Evolutionary conservation across 73 alveolate genomes (phyloP).

Genomic region (Symbiodinium pilosum): DNA sequence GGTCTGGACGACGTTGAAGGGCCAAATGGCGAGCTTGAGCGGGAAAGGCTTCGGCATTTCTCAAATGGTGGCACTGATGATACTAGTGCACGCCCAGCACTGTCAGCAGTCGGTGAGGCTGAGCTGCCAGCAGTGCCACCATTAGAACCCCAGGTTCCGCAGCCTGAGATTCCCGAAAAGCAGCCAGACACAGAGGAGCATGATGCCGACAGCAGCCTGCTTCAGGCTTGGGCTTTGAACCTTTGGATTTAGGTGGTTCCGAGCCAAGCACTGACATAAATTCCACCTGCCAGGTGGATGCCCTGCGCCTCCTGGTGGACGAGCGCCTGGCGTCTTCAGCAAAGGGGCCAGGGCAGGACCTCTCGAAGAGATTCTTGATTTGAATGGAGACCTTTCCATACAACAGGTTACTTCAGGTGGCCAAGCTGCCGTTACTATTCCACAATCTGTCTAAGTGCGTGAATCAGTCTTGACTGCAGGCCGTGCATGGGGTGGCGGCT

Average conservation of each 20-base stretch:
- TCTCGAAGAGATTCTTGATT: constrained; percentile 9
- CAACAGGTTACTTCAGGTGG: too few relatives aligned
- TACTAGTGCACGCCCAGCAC: neutral
- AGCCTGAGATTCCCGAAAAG: neutral
- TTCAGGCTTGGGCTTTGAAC: neutral
- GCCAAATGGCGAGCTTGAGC: neutral
- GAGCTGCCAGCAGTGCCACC: too few relatives aligned
- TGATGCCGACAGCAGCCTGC: constrained; percentile 38
- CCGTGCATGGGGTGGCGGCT: constrained; percentile 77
- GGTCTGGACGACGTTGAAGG: neutral
- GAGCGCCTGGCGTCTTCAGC: constrained; percentile 21
- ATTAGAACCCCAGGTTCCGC: neutral
- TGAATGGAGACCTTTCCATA: too few relatives aligned
- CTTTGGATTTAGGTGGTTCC: too few relatives aligned
- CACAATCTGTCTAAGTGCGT: too few relatives aligned
- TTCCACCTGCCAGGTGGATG: constrained; percentile 10
- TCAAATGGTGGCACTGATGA: neutral
- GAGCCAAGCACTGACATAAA: too few relatives aligned
- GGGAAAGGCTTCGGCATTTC: neutral
- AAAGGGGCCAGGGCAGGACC: constrained; percentile 37
- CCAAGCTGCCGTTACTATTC: too few relatives aligned
- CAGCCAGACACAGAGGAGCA: constrained; percentile 63
- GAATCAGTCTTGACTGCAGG: too few relatives aligned
- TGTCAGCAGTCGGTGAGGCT: too few relatives aligned
- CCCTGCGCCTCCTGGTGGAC: constrained; percentile 23